Evolutionary conservation across 768 basidiomycete genomes (phyloP), one percentile per base, ranked within the genome.

Genomic region (Tylopilus plumbeoviolaceoides): DNA sequence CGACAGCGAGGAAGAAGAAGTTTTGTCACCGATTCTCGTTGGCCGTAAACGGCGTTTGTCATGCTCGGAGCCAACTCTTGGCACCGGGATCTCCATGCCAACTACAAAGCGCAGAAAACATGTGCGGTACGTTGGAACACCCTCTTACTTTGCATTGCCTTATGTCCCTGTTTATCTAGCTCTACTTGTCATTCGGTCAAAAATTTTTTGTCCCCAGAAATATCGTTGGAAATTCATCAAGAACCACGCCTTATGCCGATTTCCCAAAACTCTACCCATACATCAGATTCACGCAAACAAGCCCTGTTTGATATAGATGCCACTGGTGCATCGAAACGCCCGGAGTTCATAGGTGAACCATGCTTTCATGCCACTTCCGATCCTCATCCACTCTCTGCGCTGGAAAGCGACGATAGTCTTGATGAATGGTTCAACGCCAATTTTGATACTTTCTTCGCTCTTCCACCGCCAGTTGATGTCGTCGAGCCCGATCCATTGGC

Each of bases 371-470:
- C 60, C 0, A 63, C 67, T 4, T 74, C 72, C 0, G 64, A 72
- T 50, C 63, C 73, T 20, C 58, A 70, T 1, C 70, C 28, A 15
- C 60, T 18, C 46, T 50, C 30, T 28, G 44, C 59, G 2, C 8
- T 54, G 1, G 51, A 59, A n/a, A 58, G 59, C 4, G 63, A 61
- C 4, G 31, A 55, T 12, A 51, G 54, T 1, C 52, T 72, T 17
- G 70, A 74, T 11, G 64, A 67, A n/a, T 76, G 73, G 76, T 72
- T 72, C 18, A 58, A 63, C 0, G 48, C 51, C 10, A 58, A 59
- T 31, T 63, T 69, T 36, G 50, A 53, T n/a, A 1, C 36, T 30
- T 11, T 62, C 1, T 70, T 71, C 23, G 50, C 68, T 1, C 36
- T 66, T 1, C 68, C 66, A 2, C 57, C 51, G 5, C 54, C 57